Base-by-base conservation (phyloP, 441 rosid species). In the Eugenia klotzschiana region DNA sequence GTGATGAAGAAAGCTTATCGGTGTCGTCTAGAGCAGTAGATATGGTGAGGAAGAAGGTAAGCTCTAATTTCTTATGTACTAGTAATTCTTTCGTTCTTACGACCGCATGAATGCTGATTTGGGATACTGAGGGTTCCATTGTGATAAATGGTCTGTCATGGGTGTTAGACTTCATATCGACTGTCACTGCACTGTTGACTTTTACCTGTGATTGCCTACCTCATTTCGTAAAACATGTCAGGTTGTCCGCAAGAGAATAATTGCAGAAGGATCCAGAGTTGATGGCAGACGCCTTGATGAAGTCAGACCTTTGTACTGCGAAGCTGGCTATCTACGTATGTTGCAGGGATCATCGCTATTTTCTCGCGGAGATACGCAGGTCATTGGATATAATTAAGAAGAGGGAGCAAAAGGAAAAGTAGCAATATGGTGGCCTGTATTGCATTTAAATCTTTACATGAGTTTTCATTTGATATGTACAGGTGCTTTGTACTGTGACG, bases 291-390 rank as follows among this genome's bases (percentile, higher is more conserved):
- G 80, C 86, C 94, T 95, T 83, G 94, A 93, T 86, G 96, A 94
- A 92, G 98, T 97, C 79, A 93, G 99, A 90, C 97, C 98, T 83
- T 80, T 97, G 83, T 90, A 90, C 79, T 95, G 98, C 69, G 94
- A 94, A 87, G 91, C 98, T 58, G 91, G 92, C 85, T 74, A 85
- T 90, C 86, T 95, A 80, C 98, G 96, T 88, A 84, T 81, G 49
- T 87, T 95, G 88, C 98, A 93, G 89, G 99, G 99, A 85, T 97
- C 99, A 29, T 89, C 99, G 25, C 85, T 97, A 88, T 97, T 97
- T 90, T 91, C 93, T 80, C 98, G 99, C 73, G 99, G 99, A 84
- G 98, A 95, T 86, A 97, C 99, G 6, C 99, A 97, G 97, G 99
- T 94, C 77, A 25, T 25, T 79, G 46, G 25, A 69, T 20, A 69